A percentile compares a stretch with the other conserved stretches of the same genome.
These are phyloP conservation scores for Scutellaria baicalensis DNA, from an alignment of 257 asterid genomes.

Conservation along the genomic window DNA sequence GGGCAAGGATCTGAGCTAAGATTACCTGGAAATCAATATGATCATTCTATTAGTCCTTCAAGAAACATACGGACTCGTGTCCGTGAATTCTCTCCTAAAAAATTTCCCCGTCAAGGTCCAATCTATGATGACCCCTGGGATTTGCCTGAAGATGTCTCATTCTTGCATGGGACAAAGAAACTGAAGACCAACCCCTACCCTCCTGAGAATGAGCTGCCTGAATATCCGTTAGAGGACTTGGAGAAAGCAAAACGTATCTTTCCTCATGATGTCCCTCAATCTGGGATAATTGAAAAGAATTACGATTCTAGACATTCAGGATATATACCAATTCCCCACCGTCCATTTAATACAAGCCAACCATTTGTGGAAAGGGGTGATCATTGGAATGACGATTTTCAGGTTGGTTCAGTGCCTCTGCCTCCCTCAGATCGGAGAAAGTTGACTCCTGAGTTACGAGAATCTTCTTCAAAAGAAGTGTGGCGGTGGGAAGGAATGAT, in stretches of 20 bases:
- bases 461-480: constrained; percentile 48
- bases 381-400: constrained; percentile 47
- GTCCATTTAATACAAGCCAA: constrained; percentile 25
- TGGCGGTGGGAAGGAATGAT: constrained; percentile 99
- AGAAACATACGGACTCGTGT: constrained; percentile 34
- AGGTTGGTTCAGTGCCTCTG: constrained; percentile 34
- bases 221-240: constrained; percentile 66
- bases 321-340: constrained; percentile 38
- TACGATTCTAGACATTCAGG: constrained; percentile 49
- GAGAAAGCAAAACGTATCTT: constrained; percentile 38
- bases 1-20: constrained; percentile 36
- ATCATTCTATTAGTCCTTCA: constrained; percentile 45
- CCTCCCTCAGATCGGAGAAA: constrained; percentile 39
- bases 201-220: constrained; percentile 64
- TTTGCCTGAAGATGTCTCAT: constrained; percentile 74
- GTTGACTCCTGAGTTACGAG: constrained; percentile 37
- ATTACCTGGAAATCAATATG: constrained; percentile 31
- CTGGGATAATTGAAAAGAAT: constrained; percentile 34
- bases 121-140: constrained; percentile 77
- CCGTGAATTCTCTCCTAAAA: constrained; percentile 52
- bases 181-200: constrained; percentile 36
- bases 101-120: constrained; percentile 37
- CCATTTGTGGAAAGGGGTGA: constrained; percentile 44
- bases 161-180: constrained; percentile 61
- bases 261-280: constrained; percentile 36